Evolutionary conservation across 352 stramenopile genomes (phyloP), one percentile per base, ranked within the genome.

Genomic region (Phytophthora palmivora): DNA sequence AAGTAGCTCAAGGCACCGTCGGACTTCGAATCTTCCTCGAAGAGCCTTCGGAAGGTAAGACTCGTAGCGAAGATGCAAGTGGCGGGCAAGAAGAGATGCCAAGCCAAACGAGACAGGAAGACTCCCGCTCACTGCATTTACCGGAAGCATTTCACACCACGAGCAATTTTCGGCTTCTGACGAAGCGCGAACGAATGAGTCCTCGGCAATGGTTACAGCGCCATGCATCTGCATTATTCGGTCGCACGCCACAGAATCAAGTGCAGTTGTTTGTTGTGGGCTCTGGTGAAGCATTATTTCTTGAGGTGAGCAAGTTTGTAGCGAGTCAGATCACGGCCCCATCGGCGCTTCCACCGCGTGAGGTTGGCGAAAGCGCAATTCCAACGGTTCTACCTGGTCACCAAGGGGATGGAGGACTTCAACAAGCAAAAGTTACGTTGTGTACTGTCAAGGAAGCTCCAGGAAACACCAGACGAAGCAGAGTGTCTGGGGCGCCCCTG

Each of bases 241-340:
- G 63, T 33, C 71, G 73, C 21, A 85, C 79, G 4, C 62, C 73
- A 0, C 75, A 89, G 43, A 91, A 87, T 53, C 70, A 89, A 63
- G 82, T 90, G 56, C 84, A 94, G 69, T 63, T 94, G 11, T 94
- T 94, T 52, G 79, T 94, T n/a, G 63, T 92, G 14, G 84, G 84
- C n/a, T 80, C 80, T 1, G 79, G 79, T 21, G 84, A 93, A 34
- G 78, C 72, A 3, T 47, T 93, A 15, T 93, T 91, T 38, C 67
- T 86, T 36, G 79, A 90, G 52, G 67, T 91, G 26, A 84, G 85
- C 42, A 77, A 81, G 42, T 76, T 89, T 6, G 49, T 93, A 8
- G 71, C 83, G 8, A 68, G 69, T 49, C 84, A 91, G 56, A 76
- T 89, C 47, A 89, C 78, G 12, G 78, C 80, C 12, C 75, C 83